Evolutionary conservation across 2,329 filamentous ascomycete genomes (phyloP).

Genomic region (Calonectria pauciramosa): DNA sequence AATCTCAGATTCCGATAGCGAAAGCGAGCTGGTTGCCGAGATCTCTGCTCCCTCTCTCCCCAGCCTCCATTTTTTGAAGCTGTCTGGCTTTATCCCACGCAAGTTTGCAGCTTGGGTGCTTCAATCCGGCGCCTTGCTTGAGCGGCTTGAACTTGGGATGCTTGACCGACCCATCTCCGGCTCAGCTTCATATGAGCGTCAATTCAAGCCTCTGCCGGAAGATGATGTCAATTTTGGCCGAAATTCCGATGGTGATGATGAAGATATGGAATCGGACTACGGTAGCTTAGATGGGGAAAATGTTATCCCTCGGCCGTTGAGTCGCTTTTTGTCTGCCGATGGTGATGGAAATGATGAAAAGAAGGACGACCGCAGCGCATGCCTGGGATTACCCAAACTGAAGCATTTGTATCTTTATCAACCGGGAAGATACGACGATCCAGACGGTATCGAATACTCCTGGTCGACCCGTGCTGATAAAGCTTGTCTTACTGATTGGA

Average conservation of each 20-base stretch:
- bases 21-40: not conserved
- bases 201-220: not conserved
- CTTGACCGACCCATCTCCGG: not conserved
- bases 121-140: not conserved
- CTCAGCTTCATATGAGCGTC: not conserved
- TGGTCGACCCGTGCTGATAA: not conserved
- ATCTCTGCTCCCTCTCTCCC: not conserved
- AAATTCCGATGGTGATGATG: not conserved
- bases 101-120: not conserved
- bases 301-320: not conserved
- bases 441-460: not conserved
- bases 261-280: not conserved
- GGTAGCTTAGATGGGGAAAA: not conserved
- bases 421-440: not conserved
- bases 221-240: not conserved
- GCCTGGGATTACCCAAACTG: not conserved
- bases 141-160: not conserved
- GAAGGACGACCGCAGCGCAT: not conserved
- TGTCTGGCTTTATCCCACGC: not conserved
- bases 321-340: not conserved
- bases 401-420: constrained; percentile 3
- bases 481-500: not conserved
- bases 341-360: no score
- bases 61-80: not conserved
- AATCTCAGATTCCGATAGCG: not conserved